These are phyloP conservation scores for Adansonia grandidieri DNA, from an alignment of 441 rosid species.

Conservation along the genomic window DNA sequence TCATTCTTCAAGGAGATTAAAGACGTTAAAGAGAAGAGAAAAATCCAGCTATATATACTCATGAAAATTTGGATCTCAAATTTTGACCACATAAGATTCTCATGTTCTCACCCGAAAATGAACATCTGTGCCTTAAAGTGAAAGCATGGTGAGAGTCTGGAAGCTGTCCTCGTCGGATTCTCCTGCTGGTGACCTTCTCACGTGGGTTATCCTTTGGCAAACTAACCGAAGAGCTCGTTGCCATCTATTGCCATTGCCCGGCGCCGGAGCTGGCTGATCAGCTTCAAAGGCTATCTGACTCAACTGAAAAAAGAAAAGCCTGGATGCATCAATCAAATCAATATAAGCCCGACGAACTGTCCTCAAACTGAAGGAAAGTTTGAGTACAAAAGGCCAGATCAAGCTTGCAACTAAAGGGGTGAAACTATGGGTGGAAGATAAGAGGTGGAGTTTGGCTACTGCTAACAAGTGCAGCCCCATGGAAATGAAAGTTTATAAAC, in stretches of 20 bases:
- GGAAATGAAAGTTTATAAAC: not conserved
- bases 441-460: constrained; percentile 16
- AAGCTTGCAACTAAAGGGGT: not conserved
- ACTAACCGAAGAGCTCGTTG: constrained; percentile 43
- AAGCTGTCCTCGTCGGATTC: constrained; percentile 44
- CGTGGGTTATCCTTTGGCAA: constrained; percentile 26
- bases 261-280: constrained; percentile 10
- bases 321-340: not conserved
- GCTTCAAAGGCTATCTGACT: constrained; percentile 31
- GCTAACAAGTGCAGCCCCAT: constrained; percentile 36
- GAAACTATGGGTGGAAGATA: constrained; percentile 13
- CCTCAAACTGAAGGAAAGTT: not conserved
- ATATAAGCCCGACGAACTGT: not conserved
- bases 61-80: no score
- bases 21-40: not conserved
- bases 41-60: no score
- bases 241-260: constrained; percentile 38
- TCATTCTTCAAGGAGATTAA: not conserved
- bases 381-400: constrained; percentile 7
- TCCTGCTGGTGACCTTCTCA: constrained; percentile 21
- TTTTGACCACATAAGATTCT: not conserved
- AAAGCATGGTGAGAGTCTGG: constrained; percentile 47
- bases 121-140: constrained; percentile 35
- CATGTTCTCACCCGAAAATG: constrained; percentile 5
- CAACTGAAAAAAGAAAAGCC: constrained; percentile 19